phyloP scores from a whole-genome alignment of 177 flowering plant genomes.

The Telopea speciosissima region DNA sequence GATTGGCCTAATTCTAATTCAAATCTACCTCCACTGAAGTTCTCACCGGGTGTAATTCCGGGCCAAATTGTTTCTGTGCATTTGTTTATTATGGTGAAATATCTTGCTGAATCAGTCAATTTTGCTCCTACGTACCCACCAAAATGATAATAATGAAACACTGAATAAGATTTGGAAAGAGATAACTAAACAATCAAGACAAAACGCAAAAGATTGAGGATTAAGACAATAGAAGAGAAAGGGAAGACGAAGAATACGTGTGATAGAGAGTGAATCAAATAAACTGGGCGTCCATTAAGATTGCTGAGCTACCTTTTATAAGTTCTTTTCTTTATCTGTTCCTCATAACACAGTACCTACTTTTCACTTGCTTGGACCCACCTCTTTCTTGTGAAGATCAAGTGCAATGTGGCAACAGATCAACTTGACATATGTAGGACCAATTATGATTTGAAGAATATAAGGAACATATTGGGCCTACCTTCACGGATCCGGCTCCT shows the following conservation, averaged over 20 bases:
- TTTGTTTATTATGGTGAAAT: constrained; percentile 68
- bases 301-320: background rate
- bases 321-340: no score
- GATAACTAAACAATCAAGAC: no score
- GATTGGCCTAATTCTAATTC: constrained; percentile 52
- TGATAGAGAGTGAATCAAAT: background rate
- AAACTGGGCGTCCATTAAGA: background rate
- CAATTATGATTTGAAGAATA: no score
- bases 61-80: constrained; percentile 88
- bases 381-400: no score
- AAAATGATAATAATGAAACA: background rate
- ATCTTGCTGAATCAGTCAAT: constrained; percentile 34
- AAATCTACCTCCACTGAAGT: constrained; percentile 69
- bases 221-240: background rate
- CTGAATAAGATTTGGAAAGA: no score
- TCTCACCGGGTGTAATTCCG: constrained; percentile 58
- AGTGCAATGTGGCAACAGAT: no score
- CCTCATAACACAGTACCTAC: no score
- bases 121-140: constrained; percentile 27
- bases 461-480: no score
- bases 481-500: no score
- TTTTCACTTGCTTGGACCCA: no score
- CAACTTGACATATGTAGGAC: no score
- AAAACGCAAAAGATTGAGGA: no score
- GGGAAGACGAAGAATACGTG: constrained; percentile 1